Percentiles rank a stretch among this genome's conserved stretches.
These are phyloP conservation scores for Aciculosporium take DNA, from an alignment of 2,329 filamentous ascomycete genomes.

Conservation along the genomic window DNA sequence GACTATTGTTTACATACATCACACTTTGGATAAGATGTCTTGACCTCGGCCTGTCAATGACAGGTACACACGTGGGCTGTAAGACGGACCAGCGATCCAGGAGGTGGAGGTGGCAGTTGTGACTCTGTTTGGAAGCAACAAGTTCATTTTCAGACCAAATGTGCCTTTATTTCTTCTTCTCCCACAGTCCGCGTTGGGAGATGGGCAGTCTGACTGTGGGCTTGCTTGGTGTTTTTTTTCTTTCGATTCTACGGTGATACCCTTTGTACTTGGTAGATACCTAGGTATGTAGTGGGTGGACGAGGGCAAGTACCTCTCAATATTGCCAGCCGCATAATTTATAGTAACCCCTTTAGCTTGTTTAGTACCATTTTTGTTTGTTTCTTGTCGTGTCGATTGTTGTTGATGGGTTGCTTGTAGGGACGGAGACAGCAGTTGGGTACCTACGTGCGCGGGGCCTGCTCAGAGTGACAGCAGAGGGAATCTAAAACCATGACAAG, in stretches of 20 bases:
- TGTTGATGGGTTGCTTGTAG: too few relatives aligned
- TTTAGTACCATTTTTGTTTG: too few relatives aligned
- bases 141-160: neutral
- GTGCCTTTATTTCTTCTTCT: slow-evolving; percentile 9
- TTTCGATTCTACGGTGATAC: slow-evolving; percentile 22
- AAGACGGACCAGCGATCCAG: neutral
- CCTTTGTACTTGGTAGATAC: slow-evolving; percentile 13
- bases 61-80: neutral
- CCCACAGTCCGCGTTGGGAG: slow-evolving; percentile 4
- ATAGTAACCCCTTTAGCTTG: too few relatives aligned
- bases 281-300: neutral
- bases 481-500: too few relatives aligned
- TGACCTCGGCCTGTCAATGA: slow-evolving; percentile 6
- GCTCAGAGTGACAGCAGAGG: too few relatives aligned
- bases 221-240: slow-evolving; percentile 10
- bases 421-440: too few relatives aligned
- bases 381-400: too few relatives aligned
- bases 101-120: neutral
- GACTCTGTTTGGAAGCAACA: neutral
- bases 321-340: too few relatives aligned
- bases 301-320: neutral
- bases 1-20: slow-evolving; percentile 7
- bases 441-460: too few relatives aligned
- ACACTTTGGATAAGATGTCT: slow-evolving; percentile 12
- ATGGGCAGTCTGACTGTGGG: too few relatives aligned